phyloP scores from a whole-genome alignment of 2,329 filamentous ascomycete species.

The Colletotrichum spinosum region DNA sequence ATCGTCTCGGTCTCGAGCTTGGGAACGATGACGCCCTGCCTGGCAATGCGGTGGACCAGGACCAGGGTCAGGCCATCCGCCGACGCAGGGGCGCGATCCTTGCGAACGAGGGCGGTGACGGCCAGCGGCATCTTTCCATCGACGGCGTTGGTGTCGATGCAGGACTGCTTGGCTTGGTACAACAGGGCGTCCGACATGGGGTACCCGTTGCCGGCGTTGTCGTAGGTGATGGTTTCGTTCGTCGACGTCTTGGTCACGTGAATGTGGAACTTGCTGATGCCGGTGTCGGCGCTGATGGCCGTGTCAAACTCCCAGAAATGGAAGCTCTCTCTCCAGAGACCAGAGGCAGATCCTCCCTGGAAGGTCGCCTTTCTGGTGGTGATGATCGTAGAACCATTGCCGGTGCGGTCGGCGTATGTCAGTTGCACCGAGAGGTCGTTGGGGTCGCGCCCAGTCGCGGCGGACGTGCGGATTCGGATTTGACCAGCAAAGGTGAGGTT shows the following conservation, averaged over 20 bases:
- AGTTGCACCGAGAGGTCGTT: conserved; percentile 42
- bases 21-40: conserved; percentile 33
- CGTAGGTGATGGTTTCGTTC: conserved; percentile 33
- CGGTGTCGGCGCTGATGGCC: conserved; percentile 35
- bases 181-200: conserved; percentile 38
- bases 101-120: conserved; percentile 22
- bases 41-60: conserved; percentile 22
- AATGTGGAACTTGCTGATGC: conserved; percentile 42
- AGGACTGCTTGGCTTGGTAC: conserved; percentile 39
- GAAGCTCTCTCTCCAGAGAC: conserved; percentile 38
- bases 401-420: conserved; percentile 39
- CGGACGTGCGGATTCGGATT: conserved; percentile 41
- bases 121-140: conserved; percentile 22
- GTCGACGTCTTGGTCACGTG: conserved; percentile 38
- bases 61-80: conserved; percentile 25
- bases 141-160: conserved; percentile 10
- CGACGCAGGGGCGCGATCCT: conserved; percentile 15
- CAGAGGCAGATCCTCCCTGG: conserved; percentile 37
- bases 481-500: conserved; percentile 41
- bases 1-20: conserved; percentile 26
- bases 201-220: conserved; percentile 40
- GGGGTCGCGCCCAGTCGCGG: conserved; percentile 38
- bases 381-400: conserved; percentile 25
- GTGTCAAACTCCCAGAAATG: conserved; percentile 40
- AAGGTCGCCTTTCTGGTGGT: conserved; percentile 29